A percentile compares a stretch with the other conserved stretches of the same genome.
Evolutionary conservation across 1,284 basidiomycete genomes (phyloP).

Genomic region (Fomitopsis betulina): DNA sequence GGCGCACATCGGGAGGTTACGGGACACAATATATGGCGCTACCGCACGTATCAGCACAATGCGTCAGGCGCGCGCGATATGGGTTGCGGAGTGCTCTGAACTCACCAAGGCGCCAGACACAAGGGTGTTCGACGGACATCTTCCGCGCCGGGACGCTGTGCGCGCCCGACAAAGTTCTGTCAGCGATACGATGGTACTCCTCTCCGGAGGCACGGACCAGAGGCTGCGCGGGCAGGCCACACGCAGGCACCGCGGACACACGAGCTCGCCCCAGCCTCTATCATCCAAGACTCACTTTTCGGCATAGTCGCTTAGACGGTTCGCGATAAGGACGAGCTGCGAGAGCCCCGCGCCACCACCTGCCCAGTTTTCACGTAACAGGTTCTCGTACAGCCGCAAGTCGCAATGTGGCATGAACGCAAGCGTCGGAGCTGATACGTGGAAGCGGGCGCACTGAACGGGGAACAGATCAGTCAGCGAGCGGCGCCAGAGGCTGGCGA

Average conservation of each 20-base stretch:
- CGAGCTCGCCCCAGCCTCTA: not conserved
- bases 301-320: constrained; percentile 41
- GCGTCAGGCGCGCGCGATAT: not conserved
- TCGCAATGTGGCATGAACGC: constrained; percentile 79
- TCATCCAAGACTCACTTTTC: constrained; percentile 36
- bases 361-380: constrained; percentile 59
- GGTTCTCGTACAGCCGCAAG: constrained; percentile 58
- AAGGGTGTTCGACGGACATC: constrained; percentile 30
- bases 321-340: constrained; percentile 40
- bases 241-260: constrained; percentile 6
- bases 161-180: constrained; percentile 6
- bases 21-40: constrained; percentile 44
- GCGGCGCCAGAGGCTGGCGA: constrained; percentile 1
- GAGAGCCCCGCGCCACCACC: constrained; percentile 25
- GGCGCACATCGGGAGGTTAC: constrained; percentile 42
- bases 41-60: constrained; percentile 2
- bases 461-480: constrained; percentile 8
- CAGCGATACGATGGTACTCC: not conserved
- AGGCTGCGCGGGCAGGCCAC: not conserved
- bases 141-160: constrained; percentile 31
- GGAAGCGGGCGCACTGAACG: constrained; percentile 28
- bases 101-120: constrained; percentile 34
- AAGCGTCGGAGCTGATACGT: constrained; percentile 42
- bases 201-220: constrained; percentile 5
- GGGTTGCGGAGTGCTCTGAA: constrained; percentile 1